Percentiles rank a stretch among this genome's conserved stretches.
phyloP scores from a whole-genome alignment of 495 filamentous ascomycete species.

The Lasiosphaeria hispida region DNA sequence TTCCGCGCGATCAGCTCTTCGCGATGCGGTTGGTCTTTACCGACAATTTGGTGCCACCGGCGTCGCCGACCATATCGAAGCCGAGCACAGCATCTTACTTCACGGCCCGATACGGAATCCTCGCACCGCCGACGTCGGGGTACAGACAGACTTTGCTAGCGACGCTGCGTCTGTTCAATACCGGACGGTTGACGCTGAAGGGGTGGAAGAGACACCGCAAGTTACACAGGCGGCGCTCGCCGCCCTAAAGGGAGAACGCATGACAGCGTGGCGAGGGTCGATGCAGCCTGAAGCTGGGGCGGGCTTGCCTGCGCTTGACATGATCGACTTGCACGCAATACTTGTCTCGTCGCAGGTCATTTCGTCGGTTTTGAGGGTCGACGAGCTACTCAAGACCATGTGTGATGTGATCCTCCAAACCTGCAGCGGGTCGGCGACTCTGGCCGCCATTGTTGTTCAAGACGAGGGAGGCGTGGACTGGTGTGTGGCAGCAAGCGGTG shows the following conservation, averaged over 20 bases:
- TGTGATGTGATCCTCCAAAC: slow-evolving; percentile 86
- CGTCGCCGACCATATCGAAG: slow-evolving; percentile 66
- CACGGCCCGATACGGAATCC: slow-evolving; percentile 60
- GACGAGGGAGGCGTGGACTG: slow-evolving; percentile 26
- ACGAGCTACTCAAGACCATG: slow-evolving; percentile 83
- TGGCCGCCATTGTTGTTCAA: slow-evolving; percentile 66
- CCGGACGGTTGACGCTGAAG: slow-evolving; percentile 49
- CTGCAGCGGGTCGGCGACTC: slow-evolving; percentile 72
- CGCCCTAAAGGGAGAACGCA: slow-evolving; percentile 60
- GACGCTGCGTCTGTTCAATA: slow-evolving; percentile 60
- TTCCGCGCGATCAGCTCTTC: slow-evolving; percentile 67
- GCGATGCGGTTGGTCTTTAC: slow-evolving; percentile 72
- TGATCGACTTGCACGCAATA: slow-evolving; percentile 84
- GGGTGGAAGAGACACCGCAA: slow-evolving; percentile 57
- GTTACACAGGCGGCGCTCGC: slow-evolving; percentile 41
- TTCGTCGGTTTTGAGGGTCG: slow-evolving; percentile 82
- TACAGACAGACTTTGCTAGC: slow-evolving; percentile 69
- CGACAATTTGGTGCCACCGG: slow-evolving; percentile 71
- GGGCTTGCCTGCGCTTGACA: slow-evolving; percentile 63
- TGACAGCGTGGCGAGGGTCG: slow-evolving; percentile 59
- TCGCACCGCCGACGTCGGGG: slow-evolving; percentile 63
- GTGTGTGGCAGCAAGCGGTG: slow-evolving; percentile 74
- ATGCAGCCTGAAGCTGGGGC: slow-evolving; percentile 46
- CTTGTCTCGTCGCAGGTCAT: slow-evolving; percentile 86
- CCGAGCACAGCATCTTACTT: slow-evolving; percentile 69